phyloP scores from a whole-genome alignment of 1,284 basidiomycete genomes.

The Coniferiporia weirii region DNA sequence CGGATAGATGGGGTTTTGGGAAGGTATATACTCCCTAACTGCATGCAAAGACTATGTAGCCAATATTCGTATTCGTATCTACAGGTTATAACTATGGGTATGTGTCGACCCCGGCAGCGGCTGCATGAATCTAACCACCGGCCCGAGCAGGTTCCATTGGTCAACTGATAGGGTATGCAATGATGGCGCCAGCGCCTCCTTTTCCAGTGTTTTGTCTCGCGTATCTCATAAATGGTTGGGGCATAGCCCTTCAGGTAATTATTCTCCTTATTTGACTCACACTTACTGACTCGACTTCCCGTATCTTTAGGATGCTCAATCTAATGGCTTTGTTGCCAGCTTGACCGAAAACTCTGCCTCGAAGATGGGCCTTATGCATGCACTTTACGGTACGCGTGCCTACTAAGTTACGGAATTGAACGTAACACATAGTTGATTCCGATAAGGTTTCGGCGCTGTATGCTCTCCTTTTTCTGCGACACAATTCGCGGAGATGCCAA shows the following conservation, averaged over 20 bases:
- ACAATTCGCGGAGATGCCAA: constrained; percentile 25
- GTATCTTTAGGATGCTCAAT: constrained; percentile 46
- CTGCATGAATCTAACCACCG: background rate
- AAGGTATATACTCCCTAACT: constrained; percentile 19
- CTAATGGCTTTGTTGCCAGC: constrained; percentile 51
- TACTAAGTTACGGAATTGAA: background rate
- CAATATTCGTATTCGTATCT: constrained; percentile 29
- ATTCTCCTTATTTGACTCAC: constrained; percentile 3
- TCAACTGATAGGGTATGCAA: constrained; percentile 33
- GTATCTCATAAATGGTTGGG: constrained; percentile 58
- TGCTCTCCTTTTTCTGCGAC: constrained; percentile 29
- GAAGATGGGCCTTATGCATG: constrained; percentile 27
- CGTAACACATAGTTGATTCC: background rate
- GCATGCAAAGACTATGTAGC: background rate
- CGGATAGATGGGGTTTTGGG: constrained; percentile 30
- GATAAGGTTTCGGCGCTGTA: constrained; percentile 26
- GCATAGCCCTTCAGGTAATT: constrained; percentile 47
- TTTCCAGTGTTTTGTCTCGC: constrained; percentile 62
- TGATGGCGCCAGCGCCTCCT: constrained; percentile 52
- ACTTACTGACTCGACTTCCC: constrained; percentile 11
- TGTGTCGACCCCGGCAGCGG: background rate
- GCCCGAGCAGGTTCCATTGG: constrained; percentile 20
- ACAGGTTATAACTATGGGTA: constrained; percentile 36
- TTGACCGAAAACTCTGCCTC: constrained; percentile 36
- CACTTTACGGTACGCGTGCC: constrained; percentile 23